Conservation (phyloP, 208 protist species). For the Trypanosoma platydactyli region DNA sequence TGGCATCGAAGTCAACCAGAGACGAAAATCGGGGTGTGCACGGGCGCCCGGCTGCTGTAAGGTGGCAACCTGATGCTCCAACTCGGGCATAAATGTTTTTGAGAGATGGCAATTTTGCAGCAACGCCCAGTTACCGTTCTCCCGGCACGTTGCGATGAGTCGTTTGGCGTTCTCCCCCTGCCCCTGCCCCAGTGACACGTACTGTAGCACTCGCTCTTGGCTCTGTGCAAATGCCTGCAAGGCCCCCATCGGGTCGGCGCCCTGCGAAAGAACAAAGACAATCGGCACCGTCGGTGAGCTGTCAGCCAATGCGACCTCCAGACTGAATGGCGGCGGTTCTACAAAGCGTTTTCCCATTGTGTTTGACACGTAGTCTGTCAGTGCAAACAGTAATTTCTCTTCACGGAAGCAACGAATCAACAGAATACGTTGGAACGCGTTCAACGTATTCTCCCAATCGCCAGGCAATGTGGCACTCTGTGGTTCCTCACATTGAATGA, state of each 20-base stretch:
- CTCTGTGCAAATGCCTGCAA: conserved; percentile 92
- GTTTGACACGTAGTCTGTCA: conserved; percentile 87
- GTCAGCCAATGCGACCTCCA: conserved; percentile 86
- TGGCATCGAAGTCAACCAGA: conserved; percentile 99
- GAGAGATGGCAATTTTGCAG: conserved; percentile 98
- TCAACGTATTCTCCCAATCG: conserved; percentile 59
- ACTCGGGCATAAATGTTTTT: conserved; percentile 95
- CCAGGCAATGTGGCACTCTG: conserved; percentile 53
- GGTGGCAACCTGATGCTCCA: conserved; percentile 91
- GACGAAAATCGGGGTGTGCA: conserved; percentile 91
- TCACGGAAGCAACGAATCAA: conserved; percentile 93
- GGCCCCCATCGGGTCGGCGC: conserved; percentile 94
- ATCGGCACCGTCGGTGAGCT: conserved; percentile 89
- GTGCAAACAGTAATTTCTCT: conserved; percentile 94
- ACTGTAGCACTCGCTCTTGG: conserved; percentile 74
- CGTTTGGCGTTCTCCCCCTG: conserved; percentile 95
- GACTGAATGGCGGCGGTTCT: conserved; percentile 93
- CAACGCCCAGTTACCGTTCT: conserved; percentile 93
- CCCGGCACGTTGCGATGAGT: conserved; percentile 91
- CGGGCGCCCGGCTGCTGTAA: conserved; percentile 53
- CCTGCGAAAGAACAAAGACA: conserved; percentile 97
- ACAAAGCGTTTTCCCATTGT: conserved; percentile 93
- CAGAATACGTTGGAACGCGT: conserved; percentile 92
- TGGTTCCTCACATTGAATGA: conserved; percentile 61
- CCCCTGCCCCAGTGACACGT: conserved; percentile 97